Base-by-base conservation (phyloP, 805 yeast genomes). In the Ogataea saltuana region DNA sequence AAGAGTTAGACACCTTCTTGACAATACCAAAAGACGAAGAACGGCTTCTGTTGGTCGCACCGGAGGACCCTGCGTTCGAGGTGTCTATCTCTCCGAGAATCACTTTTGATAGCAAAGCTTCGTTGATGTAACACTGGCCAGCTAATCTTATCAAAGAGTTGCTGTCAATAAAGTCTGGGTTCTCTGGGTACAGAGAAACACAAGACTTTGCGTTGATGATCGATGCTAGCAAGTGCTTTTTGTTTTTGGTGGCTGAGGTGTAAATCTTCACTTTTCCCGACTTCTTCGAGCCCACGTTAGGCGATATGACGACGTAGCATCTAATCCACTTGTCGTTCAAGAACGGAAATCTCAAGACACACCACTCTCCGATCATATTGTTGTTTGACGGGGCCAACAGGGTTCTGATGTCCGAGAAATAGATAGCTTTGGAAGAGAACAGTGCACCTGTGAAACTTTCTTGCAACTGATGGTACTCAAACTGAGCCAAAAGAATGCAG, bases 381-480 rank as follows among this genome's bases (percentile, higher is more conserved):
- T 68, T 62, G 46, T 77, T 70, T 46, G 71, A 74, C 33, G 75
- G 75, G 4, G 78, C 72, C 49, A 82, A 64, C 15, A 82, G 64
- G 2, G 81, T 76, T 53, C 80, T 78, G 31, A 81, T 70, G 56
- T 82, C 88, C 2, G 76, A 69, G 42, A 82, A 68, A 40, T 67
- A 59, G 3, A 79, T 68, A 1, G 83, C 88, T 50, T 77, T 80
- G 7, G 77, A 62, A 7, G 84, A 76, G 25, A 82, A 60, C 25
- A 81, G 62, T 2, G 81, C 84, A 6, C 85, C 88, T 0, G 87
- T 81, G 55, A 75, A 82, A 16, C 81, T 73, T 60, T 81, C 84
- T 54, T 76, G 80, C 41, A 82, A 65, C 36, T 76, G 72, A 15
- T 71, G 69, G 51, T 67, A 74, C 60, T 82, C 88, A 55, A 67